A percentile compares a stretch with the other conserved stretches of the same genome.
phyloP scores from a whole-genome alignment of 495 filamentous ascomycete species.

The Penicillium cataractarum region DNA sequence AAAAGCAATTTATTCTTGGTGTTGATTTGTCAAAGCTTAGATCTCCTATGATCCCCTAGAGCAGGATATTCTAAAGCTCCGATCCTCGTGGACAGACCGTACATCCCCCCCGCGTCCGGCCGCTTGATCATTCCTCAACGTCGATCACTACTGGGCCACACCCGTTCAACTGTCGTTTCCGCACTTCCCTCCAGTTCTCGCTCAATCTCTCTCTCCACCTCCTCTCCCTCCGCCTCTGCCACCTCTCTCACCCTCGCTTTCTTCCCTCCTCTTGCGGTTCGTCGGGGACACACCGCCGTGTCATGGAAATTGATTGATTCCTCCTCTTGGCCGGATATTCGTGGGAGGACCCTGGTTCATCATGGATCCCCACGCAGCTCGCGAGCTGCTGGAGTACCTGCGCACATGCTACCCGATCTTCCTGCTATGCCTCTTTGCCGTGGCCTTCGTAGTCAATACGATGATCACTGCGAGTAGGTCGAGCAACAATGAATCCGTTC shows the following conservation, averaged over 20 bases:
- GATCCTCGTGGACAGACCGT: conserved; percentile 23
- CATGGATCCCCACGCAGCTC: conserved; percentile 46
- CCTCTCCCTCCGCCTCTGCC: conserved; percentile 23
- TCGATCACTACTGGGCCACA: conserved; percentile 32
- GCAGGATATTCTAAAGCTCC: conserved; percentile 14
- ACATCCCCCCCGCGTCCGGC: conserved; percentile 21
- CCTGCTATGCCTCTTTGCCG: conserved; percentile 68
- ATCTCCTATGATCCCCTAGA: neutral
- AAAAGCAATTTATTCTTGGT: conserved; percentile 6
- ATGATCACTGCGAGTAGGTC: conserved; percentile 56
- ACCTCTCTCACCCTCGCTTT: conserved; percentile 19
- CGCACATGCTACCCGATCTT: conserved; percentile 69
- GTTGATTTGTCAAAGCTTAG: conserved; percentile 9
- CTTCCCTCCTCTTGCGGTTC: conserved; percentile 10
- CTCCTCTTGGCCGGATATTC: conserved; percentile 22
- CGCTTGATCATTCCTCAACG: conserved; percentile 28
- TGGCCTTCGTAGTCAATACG: conserved; percentile 64
- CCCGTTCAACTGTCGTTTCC: conserved; percentile 33
- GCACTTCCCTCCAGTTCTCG: neutral
- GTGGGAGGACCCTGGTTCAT: conserved; percentile 28
- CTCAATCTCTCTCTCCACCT: conserved; percentile 3
- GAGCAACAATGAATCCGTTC: conserved; percentile 38
- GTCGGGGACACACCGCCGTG: conserved; percentile 26
- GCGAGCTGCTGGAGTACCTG: conserved; percentile 50
- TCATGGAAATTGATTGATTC: conserved; percentile 48